A percentile compares a stretch with the other conserved stretches of the same genome.
Conservation (phyloP, 345 rosid genomes). For the Hirschfeldia incana region DNA sequence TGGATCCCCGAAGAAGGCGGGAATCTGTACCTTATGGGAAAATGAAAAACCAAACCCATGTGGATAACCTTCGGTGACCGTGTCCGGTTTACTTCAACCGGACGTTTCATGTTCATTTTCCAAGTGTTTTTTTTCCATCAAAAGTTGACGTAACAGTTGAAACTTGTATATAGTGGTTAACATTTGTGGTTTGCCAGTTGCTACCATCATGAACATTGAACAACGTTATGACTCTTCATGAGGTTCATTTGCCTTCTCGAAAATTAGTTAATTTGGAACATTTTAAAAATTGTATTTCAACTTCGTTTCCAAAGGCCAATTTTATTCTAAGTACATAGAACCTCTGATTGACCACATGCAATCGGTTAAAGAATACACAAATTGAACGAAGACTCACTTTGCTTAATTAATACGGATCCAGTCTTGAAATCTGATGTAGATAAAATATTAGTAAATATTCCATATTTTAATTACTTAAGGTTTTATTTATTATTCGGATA, state of each 20-base stretch:
- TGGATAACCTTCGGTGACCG: constrained; percentile 35
- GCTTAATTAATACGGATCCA: background rate
- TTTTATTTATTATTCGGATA: too few species aligned
- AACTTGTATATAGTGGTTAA: background rate
- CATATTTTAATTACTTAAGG: too few species aligned
- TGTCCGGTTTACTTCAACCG: constrained; percentile 40
- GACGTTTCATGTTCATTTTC: constrained; percentile 29
- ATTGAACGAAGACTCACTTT: background rate
- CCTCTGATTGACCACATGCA: background rate
- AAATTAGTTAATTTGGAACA: background rate
- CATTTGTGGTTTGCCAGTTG: background rate
- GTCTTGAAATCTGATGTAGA: background rate
- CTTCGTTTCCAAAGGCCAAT: background rate
- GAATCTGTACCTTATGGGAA: constrained; percentile 35
- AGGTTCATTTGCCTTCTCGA: background rate
- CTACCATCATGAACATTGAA: background rate
- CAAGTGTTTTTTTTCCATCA: background rate
- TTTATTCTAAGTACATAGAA: background rate
- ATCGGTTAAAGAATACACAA: background rate
- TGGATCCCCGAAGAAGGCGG: constrained; percentile 18
- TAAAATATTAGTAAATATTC: too few species aligned
- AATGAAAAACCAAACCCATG: constrained; percentile 35
- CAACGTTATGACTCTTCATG: constrained; percentile 1
- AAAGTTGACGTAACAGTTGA: background rate
- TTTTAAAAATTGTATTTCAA: background rate